phyloP scores from a whole-genome alignment of 345 rosid species.

The Brassica carinata region DNA sequence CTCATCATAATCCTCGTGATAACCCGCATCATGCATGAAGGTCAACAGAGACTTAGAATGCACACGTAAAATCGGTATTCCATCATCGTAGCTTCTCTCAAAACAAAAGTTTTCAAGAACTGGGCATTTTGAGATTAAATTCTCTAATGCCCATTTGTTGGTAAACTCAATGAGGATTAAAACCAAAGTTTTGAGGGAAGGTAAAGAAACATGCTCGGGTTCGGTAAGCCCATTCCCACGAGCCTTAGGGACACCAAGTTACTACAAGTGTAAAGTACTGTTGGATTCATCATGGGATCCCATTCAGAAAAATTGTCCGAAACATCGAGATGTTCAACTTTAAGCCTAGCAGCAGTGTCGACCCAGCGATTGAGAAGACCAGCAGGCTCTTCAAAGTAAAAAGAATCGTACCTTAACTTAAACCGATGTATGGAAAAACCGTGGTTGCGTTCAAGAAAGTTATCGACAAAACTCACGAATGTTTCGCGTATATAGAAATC shows the following conservation, averaged over 20 bases:
- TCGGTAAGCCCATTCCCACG: background rate
- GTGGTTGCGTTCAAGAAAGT: background rate
- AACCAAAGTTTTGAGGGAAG: background rate
- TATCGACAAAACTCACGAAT: background rate
- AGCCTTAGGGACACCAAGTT: background rate
- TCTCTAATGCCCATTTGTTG: background rate
- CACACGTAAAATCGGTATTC: background rate
- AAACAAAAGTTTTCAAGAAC: background rate
- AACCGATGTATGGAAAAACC: background rate
- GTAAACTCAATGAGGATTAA: background rate
- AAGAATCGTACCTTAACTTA: background rate
- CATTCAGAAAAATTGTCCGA: too few relatives aligned
- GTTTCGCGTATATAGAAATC: background rate
- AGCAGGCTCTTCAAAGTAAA: too few relatives aligned
- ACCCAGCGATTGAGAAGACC: background rate
- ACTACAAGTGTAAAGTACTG: too few relatives aligned
- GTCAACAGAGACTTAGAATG: background rate
- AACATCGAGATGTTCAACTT: slow-evolving; percentile 2
- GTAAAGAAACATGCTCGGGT: background rate
- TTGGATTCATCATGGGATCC: background rate
- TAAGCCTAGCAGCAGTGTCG: background rate
- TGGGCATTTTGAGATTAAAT: background rate
- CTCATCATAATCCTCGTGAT: background rate
- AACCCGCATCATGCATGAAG: background rate
- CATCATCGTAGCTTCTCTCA: background rate